A percentile compares a stretch with the other conserved stretches of the same genome.
Conservation (phyloP, 768 basidiomycete genomes). For the Suillus variegatus region DNA sequence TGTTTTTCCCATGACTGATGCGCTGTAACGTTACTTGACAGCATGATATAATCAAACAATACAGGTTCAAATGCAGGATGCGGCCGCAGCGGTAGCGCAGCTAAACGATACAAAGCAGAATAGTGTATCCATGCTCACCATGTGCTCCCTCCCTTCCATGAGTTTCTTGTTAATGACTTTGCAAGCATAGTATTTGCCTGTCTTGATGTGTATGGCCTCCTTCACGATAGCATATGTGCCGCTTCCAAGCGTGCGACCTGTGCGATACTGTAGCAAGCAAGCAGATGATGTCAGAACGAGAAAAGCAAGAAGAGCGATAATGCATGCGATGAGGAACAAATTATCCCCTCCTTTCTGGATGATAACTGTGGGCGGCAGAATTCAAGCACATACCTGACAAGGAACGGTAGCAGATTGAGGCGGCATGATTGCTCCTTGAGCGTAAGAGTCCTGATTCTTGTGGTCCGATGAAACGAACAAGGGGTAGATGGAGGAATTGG, state of each 20-base stretch:
- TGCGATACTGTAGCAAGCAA: slow-evolving; percentile 62
- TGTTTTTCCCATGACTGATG: slow-evolving; percentile 7
- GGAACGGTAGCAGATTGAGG: slow-evolving; percentile 41
- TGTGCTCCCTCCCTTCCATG: slow-evolving; percentile 97
- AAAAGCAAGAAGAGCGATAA: slow-evolving; percentile 11
- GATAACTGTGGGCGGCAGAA: background rate
- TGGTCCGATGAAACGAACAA: slow-evolving; percentile 7
- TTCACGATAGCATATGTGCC: slow-evolving; percentile 96
- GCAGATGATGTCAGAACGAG: background rate
- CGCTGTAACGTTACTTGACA: slow-evolving; percentile 3
- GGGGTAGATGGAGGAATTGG: slow-evolving; percentile 5
- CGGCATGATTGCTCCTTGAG: slow-evolving; percentile 26
- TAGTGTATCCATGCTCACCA: slow-evolving; percentile 58
- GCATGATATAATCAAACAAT: background rate
- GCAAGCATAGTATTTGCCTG: slow-evolving; percentile 94
- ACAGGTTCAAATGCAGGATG: background rate
- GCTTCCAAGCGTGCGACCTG: slow-evolving; percentile 84
- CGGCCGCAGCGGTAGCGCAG: background rate
- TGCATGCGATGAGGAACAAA: background rate
- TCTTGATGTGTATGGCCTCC: slow-evolving; percentile 93
- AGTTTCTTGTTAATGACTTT: slow-evolving; percentile 99
- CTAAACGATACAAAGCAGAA: background rate
- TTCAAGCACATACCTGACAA: slow-evolving; percentile 40
- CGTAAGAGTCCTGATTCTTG: slow-evolving; percentile 18
- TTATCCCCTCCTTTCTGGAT: slow-evolving; percentile 5